Conservation (phyloP, 345 rosid genomes). For the Clarkia xantiana region DNA sequence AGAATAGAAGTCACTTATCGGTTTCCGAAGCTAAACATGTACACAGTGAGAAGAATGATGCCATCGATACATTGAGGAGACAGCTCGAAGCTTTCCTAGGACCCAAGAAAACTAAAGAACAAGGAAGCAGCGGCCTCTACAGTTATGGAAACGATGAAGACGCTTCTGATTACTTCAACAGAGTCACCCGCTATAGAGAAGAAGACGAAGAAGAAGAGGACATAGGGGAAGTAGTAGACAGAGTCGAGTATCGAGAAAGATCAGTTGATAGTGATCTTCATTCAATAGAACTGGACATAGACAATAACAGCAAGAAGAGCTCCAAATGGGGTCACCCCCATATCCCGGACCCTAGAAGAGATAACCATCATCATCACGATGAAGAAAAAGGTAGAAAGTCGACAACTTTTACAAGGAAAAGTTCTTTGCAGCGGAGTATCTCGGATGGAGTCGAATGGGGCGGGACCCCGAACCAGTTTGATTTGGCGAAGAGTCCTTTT, state of each 20-base stretch:
- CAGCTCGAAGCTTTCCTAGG: slow-evolving; percentile 76
- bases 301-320: slow-evolving; percentile 33
- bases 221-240: slow-evolving; percentile 61
- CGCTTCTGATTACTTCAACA: slow-evolving; percentile 36
- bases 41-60: slow-evolving; percentile 67
- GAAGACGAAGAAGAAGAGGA: slow-evolving; percentile 20
- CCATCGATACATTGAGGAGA: slow-evolving; percentile 64
- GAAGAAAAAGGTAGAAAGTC: slow-evolving; percentile 58
- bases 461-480: slow-evolving; percentile 31
- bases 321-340: slow-evolving; percentile 47
- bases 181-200: slow-evolving; percentile 21
- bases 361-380: slow-evolving; percentile 9
- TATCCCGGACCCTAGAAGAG: slow-evolving; percentile 13
- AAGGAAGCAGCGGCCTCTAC: slow-evolving; percentile 24
- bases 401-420: slow-evolving; percentile 43
- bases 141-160: slow-evolving; percentile 32
- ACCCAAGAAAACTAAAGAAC: slow-evolving; percentile 48
- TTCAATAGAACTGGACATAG: slow-evolving; percentile 71
- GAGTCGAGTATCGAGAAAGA: slow-evolving; percentile 32
- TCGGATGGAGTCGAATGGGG: slow-evolving; percentile 80
- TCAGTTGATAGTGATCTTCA: slow-evolving; percentile 80
- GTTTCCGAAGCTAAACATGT: slow-evolving; percentile 69
- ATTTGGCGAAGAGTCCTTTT: slow-evolving; percentile 40
- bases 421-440: slow-evolving; percentile 55
- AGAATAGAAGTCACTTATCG: slow-evolving; percentile 67